phyloP scores from a whole-genome alignment of 495 filamentous ascomycete genomes.

The Jackrogersella multiformis region DNA sequence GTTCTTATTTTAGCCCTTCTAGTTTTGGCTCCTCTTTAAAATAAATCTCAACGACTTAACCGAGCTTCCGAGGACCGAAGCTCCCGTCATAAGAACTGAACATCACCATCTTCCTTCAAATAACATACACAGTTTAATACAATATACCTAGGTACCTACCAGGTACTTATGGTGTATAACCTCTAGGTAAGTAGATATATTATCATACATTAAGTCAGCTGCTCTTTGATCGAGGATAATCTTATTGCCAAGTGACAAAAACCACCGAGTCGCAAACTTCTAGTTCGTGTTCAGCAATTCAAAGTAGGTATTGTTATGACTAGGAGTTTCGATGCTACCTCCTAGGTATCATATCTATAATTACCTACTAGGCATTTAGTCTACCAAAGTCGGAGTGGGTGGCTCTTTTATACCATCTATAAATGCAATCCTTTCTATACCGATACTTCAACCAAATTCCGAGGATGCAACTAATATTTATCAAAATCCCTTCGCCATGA shows the following conservation, averaged over 20 bases:
- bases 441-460: background rate
- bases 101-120: background rate
- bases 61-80: slow-evolving; percentile 10
- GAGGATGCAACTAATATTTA: background rate
- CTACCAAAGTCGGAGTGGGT: slow-evolving; percentile 7
- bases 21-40: background rate
- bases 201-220: no score
- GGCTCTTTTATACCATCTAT: background rate
- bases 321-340: background rate
- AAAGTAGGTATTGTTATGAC: background rate
- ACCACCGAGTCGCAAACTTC: no score
- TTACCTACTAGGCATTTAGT: slow-evolving; percentile 6
- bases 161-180: no score
- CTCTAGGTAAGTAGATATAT: no score
- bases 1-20: background rate
- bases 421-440: background rate
- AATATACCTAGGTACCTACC: background rate
- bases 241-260: no score
- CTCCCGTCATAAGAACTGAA: background rate
- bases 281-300: background rate
- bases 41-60: background rate
- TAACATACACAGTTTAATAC: background rate
- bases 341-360: background rate
- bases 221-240: no score
- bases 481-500: slow-evolving; percentile 4